Evolutionary conservation across 208 protist genomes (phyloP).

Genomic region (Trypanosoma melophagium): DNA sequence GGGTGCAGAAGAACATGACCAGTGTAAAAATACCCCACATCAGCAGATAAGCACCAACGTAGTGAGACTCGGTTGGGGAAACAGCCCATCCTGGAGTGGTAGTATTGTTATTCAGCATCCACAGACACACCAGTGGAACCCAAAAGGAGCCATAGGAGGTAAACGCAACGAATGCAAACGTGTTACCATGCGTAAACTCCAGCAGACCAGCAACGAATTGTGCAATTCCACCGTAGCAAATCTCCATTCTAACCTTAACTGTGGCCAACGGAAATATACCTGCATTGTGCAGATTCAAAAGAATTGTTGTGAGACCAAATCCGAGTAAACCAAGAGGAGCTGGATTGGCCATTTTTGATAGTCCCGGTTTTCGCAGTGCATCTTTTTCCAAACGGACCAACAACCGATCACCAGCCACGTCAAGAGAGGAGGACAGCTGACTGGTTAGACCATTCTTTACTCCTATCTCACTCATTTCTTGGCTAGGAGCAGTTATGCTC

Average conservation of each 20-base stretch:
- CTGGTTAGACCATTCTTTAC: too few relatives aligned
- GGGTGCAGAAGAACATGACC: conserved; percentile 23
- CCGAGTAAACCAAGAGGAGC: conserved; percentile 41
- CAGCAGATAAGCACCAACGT: conserved; percentile 25
- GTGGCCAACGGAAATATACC: conserved; percentile 37
- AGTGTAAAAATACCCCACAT: conserved; percentile 32
- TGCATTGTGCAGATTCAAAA: conserved; percentile 55
- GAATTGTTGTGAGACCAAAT: conserved; percentile 66
- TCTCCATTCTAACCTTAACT: conserved; percentile 37
- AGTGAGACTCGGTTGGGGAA: conserved; percentile 6
- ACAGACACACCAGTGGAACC: conserved; percentile 42
- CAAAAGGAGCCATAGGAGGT: conserved; percentile 56
- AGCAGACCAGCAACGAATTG: conserved; percentile 64
- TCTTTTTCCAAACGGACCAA: conserved; percentile 8
- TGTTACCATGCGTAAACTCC: conserved; percentile 49
- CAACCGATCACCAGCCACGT: too few relatives aligned
- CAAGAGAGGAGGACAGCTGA: too few relatives aligned
- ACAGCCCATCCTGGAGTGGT: background rate
- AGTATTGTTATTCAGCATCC: conserved; percentile 39
- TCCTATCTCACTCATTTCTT: too few relatives aligned
- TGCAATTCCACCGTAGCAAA: conserved; percentile 50
- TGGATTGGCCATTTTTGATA: conserved; percentile 36
- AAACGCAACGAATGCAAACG: conserved; percentile 50
- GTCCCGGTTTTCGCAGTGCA: conserved; percentile 6
- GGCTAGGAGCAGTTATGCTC: too few relatives aligned